A percentile compares a stretch with the other conserved stretches of the same genome.
Conservation (phyloP, 2,329 filamentous ascomycete genomes). For the Tolypocladium ovalisporum region DNA sequence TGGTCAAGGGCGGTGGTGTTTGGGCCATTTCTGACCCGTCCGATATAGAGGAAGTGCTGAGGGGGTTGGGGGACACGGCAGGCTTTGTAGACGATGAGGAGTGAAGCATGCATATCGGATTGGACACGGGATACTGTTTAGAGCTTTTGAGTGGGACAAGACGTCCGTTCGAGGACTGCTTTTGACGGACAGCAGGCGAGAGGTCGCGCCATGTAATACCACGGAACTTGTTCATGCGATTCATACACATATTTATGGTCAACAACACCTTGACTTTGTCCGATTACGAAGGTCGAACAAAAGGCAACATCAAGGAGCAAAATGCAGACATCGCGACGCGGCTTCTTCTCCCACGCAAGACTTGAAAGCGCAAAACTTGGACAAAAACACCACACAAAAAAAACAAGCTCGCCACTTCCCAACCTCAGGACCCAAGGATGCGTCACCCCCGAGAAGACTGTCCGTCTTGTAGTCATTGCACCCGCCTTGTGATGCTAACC, state of each 20-base stretch:
- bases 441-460: not conserved
- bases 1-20: slow-evolving; percentile 79
- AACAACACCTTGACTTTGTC: not conserved
- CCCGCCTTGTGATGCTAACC: not conserved
- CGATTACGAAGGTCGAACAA: not conserved
- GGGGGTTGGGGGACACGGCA: slow-evolving; percentile 55
- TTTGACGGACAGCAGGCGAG: not conserved
- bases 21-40: slow-evolving; percentile 81
- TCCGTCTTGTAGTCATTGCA: not conserved
- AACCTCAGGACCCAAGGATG: not conserved
- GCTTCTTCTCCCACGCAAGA: not conserved
- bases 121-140: not conserved
- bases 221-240: not conserved
- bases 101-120: not conserved
- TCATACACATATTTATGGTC: not conserved
- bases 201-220: not conserved
- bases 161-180: not conserved
- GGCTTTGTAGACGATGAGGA: slow-evolving; percentile 37
- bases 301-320: not conserved
- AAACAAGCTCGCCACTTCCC: not conserved
- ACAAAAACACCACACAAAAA: no score
- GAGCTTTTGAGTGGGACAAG: not conserved
- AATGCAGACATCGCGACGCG: not conserved
- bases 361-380: not conserved
- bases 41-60: slow-evolving; percentile 60